Conservation (phyloP, 352 stramenopile genomes). For the Phytophthora uliginosa region DNA sequence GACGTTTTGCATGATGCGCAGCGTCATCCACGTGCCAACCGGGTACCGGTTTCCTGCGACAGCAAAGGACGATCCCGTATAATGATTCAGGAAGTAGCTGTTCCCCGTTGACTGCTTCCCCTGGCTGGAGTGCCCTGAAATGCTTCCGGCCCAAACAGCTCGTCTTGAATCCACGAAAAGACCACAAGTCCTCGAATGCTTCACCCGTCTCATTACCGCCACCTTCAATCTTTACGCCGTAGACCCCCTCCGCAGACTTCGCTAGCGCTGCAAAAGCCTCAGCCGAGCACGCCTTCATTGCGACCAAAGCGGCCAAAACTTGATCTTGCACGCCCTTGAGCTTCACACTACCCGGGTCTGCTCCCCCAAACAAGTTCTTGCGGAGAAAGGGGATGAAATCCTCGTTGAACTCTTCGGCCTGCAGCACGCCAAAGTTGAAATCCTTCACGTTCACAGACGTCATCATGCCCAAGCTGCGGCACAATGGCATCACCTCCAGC, state of each 20-base stretch:
- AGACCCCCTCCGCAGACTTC: background rate
- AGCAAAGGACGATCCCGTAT: slow-evolving; percentile 65
- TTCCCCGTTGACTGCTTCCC: slow-evolving; percentile 73
- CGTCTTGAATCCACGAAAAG: too few relatives aligned
- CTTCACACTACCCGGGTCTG: background rate
- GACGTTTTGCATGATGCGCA: slow-evolving; percentile 36
- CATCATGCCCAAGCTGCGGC: slow-evolving; percentile 48
- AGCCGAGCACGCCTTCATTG: slow-evolving; percentile 46
- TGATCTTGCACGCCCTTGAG: slow-evolving; percentile 44
- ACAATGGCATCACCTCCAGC: slow-evolving; percentile 61
- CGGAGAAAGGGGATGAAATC: slow-evolving; percentile 60
- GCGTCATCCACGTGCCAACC: slow-evolving; percentile 59
- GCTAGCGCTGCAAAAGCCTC: background rate
- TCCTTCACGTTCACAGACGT: slow-evolving; percentile 39
- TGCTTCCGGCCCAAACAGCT: too few relatives aligned
- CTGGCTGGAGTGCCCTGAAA: too few relatives aligned
- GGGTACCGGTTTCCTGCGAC: slow-evolving; percentile 54
- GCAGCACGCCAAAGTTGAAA: slow-evolving; percentile 45
- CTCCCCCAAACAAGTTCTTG: too few relatives aligned
- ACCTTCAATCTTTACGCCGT: slow-evolving; percentile 23
- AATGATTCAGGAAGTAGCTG: slow-evolving; percentile 73
- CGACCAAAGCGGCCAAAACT: too few relatives aligned
- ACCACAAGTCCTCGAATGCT: too few relatives aligned
- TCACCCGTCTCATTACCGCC: too few relatives aligned
- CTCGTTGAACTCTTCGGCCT: slow-evolving; percentile 51